These are phyloP conservation scores for Trifolium dubium DNA, from an alignment of 306 rosid genomes.

Conservation along the genomic window DNA sequence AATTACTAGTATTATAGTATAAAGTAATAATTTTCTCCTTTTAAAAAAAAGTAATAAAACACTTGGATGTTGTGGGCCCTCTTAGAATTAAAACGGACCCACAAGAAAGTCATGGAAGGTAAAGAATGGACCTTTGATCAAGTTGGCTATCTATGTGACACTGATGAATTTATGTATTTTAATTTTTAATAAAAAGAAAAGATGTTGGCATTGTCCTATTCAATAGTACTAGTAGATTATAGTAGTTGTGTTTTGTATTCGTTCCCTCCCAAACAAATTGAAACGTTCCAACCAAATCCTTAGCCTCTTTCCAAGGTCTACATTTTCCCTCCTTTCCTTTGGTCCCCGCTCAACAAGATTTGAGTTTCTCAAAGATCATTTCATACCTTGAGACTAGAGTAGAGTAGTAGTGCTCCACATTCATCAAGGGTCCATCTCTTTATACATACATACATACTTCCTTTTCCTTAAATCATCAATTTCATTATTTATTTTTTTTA, in stretches of 20 bases:
- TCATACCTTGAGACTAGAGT: constrained; percentile 6
- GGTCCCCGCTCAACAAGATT: constrained; percentile 47
- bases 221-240: neutral
- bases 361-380: constrained; percentile 45
- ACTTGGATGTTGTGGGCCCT: constrained; percentile 38
- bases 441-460: neutral
- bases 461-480: neutral
- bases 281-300: constrained; percentile 42
- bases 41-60: neutral
- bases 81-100: neutral
- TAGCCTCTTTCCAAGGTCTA: constrained; percentile 38
- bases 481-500: neutral
- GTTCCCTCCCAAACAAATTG: constrained; percentile 48
- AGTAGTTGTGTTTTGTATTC: constrained; percentile 31
- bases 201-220: constrained; percentile 28
- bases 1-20: no score
- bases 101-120: constrained; percentile 5
- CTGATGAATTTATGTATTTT: neutral
- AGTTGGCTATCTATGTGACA: neutral
- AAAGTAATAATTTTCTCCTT: no score
- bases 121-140: neutral
- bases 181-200: neutral
- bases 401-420: constrained; percentile 31
- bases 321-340: constrained; percentile 36
- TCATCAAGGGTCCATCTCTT: constrained; percentile 2